phyloP scores from a whole-genome alignment of 2,329 filamentous ascomycete genomes.

The Scytalidium lignicola region DNA sequence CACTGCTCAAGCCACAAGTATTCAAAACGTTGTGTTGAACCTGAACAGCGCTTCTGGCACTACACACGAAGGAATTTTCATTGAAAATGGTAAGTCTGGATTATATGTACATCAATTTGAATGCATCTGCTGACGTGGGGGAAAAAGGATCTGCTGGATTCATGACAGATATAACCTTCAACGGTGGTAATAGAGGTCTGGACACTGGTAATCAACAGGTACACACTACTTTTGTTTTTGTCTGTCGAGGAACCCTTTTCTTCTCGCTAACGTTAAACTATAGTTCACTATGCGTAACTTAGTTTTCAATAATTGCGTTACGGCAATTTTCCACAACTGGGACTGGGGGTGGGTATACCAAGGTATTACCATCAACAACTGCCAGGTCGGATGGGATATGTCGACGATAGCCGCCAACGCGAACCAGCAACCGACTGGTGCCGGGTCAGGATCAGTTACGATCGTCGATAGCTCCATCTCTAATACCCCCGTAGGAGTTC shows the following conservation, averaged over 20 bases:
- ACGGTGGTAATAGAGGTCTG: constrained; percentile 54
- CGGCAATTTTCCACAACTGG: constrained; percentile 53
- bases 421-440: constrained; percentile 22
- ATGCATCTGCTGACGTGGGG: too few species aligned
- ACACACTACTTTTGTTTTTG: too few species aligned
- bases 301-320: constrained; percentile 38
- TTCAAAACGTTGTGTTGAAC: constrained; percentile 58
- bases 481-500: constrained; percentile 44
- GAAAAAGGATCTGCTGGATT: constrained; percentile 49
- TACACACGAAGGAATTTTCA: constrained; percentile 54
- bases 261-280: too few species aligned
- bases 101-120: neutral
- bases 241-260: too few species aligned
- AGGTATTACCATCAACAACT: constrained; percentile 45
- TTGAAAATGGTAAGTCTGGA: constrained; percentile 40
- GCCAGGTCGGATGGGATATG: constrained; percentile 47
- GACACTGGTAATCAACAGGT: constrained; percentile 55
- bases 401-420: constrained; percentile 28
- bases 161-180: constrained; percentile 54
- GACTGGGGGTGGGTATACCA: constrained; percentile 55
- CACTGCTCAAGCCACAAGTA: constrained; percentile 49
- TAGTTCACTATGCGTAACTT: constrained; percentile 56
- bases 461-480: constrained; percentile 51
- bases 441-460: constrained; percentile 48
- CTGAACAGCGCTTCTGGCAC: constrained; percentile 42